Percentiles rank a stretch among this genome's conserved stretches.
These are phyloP conservation scores for Syzygium oleosum DNA, from an alignment of 345 rosid genomes.

Conservation along the genomic window DNA sequence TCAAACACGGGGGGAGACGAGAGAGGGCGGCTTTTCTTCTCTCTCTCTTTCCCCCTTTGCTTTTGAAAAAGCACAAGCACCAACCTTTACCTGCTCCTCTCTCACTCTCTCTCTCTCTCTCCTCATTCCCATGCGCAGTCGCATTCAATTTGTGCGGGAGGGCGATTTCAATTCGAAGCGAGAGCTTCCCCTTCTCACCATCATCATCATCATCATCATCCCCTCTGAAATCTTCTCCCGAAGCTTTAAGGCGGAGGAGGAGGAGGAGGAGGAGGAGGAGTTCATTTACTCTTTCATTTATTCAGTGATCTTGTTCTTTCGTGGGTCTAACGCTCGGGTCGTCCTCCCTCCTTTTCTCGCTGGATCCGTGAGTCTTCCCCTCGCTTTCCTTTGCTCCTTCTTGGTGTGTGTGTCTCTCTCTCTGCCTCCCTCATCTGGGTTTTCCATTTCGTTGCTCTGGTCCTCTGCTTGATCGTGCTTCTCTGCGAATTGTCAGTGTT, in stretches of 20 bases:
- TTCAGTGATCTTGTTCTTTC: neutral
- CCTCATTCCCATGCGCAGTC: neutral
- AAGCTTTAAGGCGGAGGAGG: neutral
- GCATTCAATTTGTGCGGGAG: constrained; percentile 3
- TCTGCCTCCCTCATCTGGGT: neutral
- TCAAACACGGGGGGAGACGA: neutral
- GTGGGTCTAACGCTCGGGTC: neutral
- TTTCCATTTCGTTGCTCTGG: neutral
- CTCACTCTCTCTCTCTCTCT: neutral
- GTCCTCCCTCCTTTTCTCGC: neutral
- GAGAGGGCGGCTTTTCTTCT: neutral
- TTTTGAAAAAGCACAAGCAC: neutral
- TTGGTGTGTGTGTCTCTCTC: neutral
- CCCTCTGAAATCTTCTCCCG: neutral
- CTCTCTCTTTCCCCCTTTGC: neutral
- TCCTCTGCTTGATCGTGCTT: neutral
- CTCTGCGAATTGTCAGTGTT: neutral
- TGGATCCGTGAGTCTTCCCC: neutral
- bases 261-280: neutral
- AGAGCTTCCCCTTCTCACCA: neutral
- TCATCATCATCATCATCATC: neutral
- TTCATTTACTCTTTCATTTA: neutral
- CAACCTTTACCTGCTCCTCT: neutral
- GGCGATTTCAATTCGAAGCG: neutral
- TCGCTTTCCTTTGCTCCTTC: neutral